Conservation (phyloP, 2,329 filamentous ascomycete genomes). For the Aspergillus bombycis region DNA sequence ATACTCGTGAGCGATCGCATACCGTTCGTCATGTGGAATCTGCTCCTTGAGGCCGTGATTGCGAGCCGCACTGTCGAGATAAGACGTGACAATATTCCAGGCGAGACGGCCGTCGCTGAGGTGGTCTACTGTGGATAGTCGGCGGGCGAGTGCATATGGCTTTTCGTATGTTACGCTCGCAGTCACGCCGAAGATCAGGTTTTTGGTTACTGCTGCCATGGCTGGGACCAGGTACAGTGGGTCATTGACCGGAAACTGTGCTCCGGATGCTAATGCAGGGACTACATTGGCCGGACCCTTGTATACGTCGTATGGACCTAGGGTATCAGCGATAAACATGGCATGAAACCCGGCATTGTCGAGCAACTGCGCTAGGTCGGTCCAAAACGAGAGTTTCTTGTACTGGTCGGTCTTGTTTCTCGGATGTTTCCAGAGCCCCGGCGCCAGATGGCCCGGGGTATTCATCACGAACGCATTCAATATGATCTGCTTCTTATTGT, state of each 20-base stretch:
- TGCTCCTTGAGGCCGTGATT: constrained; percentile 43
- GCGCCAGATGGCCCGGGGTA: constrained; percentile 44
- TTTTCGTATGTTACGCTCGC: constrained; percentile 56
- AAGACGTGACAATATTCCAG: constrained; percentile 54
- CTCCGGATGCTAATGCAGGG: constrained; percentile 22
- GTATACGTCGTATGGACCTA: constrained; percentile 48
- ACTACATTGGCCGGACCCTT: constrained; percentile 26
- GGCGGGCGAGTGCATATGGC: constrained; percentile 55
- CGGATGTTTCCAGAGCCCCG: constrained; percentile 38
- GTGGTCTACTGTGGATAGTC: constrained; percentile 56
- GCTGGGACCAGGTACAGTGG: constrained; percentile 41
- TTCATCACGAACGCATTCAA: constrained; percentile 51
- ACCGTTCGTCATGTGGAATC: constrained; percentile 51
- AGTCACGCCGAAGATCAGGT: constrained; percentile 52
- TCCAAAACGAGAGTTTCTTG: constrained; percentile 48
- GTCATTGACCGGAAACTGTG: constrained; percentile 43
- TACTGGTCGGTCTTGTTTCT: constrained; percentile 37
- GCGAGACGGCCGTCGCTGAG: constrained; percentile 52
- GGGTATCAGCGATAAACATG: constrained; percentile 52
- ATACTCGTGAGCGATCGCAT: constrained; percentile 50
- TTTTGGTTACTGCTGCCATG: constrained; percentile 48
- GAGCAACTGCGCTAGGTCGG: constrained; percentile 46
- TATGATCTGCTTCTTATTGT: constrained; percentile 37
- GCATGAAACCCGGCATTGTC: constrained; percentile 51
- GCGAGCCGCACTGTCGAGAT: constrained; percentile 46